phyloP scores from a whole-genome alignment of 2,329 filamentous ascomycete genomes.

The Trichoderma asperellum region DNA sequence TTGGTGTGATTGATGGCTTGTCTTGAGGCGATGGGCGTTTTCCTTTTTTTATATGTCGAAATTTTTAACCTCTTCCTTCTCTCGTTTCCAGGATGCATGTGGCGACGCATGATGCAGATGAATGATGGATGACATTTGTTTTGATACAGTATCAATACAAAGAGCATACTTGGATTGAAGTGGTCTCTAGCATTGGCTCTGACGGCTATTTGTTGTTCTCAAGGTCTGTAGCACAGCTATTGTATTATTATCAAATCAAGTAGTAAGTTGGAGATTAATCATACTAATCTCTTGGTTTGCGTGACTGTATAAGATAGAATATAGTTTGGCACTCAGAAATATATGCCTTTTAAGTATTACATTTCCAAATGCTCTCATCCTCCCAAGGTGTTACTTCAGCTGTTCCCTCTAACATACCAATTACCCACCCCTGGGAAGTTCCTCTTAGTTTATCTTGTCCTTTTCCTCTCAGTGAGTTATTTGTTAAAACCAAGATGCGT shows the following conservation, averaged over 20 bases:
- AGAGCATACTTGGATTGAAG: constrained; percentile 25
- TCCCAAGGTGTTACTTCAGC: background rate
- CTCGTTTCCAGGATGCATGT: constrained; percentile 28
- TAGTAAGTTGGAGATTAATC: background rate
- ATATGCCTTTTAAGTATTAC: background rate
- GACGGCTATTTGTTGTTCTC: constrained; percentile 22
- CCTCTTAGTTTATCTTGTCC: background rate
- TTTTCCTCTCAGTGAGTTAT: background rate
- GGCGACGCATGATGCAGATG: constrained; percentile 28
- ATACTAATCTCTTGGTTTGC: background rate
- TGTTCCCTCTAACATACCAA: background rate
- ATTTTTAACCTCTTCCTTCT: background rate
- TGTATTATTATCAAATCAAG: constrained; percentile 24
- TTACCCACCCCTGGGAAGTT: background rate
- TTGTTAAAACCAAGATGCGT: background rate
- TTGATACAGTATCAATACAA: constrained; percentile 28
- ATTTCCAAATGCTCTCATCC: background rate
- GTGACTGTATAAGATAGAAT: background rate
- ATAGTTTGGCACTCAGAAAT: background rate
- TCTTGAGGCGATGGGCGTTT: constrained; percentile 28
- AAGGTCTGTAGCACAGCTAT: constrained; percentile 14
- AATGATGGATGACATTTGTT: constrained; percentile 24
- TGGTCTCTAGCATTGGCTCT: constrained; percentile 20
- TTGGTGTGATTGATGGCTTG: constrained; percentile 11
- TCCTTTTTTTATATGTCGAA: background rate